A percentile compares a stretch with the other conserved stretches of the same genome.
Conservation (phyloP, 1,139 yeast species). For the Pichia sp. region DNA sequence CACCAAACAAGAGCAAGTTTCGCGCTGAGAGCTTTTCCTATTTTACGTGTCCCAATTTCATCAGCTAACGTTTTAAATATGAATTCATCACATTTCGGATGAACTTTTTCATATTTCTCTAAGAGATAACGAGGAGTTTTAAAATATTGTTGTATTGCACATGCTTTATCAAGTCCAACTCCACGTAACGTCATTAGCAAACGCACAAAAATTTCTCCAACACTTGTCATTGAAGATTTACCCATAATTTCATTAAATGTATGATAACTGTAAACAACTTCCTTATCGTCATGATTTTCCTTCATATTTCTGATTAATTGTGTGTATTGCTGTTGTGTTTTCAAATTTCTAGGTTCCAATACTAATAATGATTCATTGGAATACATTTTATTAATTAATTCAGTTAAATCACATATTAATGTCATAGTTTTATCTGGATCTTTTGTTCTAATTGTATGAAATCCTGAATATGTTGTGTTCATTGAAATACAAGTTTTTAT, state of each 20-base stretch:
- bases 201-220: constrained; percentile 67
- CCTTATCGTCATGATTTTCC: constrained; percentile 34
- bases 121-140: constrained; percentile 57
- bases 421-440: constrained; percentile 71
- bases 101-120: constrained; percentile 35
- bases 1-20: constrained; percentile 64
- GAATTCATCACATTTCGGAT: constrained; percentile 33
- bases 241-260: constrained; percentile 66
- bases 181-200: constrained; percentile 81
- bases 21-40: constrained; percentile 41
- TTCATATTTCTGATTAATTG: constrained; percentile 38
- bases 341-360: constrained; percentile 44
- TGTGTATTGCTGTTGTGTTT: constrained; percentile 48
- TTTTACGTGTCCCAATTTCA: constrained; percentile 48
- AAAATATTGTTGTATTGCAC: constrained; percentile 60
- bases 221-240: constrained; percentile 65
- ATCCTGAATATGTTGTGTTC: constrained; percentile 60
- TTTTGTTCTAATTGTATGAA: constrained; percentile 62
- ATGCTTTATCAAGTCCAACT: constrained; percentile 77
- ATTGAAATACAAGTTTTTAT: constrained; percentile 73
- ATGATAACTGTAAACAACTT: constrained; percentile 56
- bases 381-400: constrained; percentile 38
- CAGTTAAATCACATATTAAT: constrained; percentile 55
- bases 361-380: constrained; percentile 36
- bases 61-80: constrained; percentile 40